These are phyloP conservation scores for Aegilops speltoides DNA, from an alignment of 176 grass and related monocot species.

Conservation along the genomic window DNA sequence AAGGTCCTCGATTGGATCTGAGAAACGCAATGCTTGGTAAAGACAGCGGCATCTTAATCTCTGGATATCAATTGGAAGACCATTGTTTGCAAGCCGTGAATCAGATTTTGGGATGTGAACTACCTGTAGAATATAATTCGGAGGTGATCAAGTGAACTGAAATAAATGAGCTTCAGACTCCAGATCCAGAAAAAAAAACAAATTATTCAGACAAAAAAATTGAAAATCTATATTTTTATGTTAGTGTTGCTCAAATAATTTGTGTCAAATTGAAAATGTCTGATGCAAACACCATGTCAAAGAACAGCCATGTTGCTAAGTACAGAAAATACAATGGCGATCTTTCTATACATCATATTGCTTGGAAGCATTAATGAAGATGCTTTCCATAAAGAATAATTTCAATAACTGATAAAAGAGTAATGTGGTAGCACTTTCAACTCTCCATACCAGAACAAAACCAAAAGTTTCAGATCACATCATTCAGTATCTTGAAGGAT, in stretches of 20 bases:
- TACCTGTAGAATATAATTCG: constrained; percentile 49
- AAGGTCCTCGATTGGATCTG: constrained; percentile 75
- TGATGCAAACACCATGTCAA: neutral
- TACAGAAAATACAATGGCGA: neutral
- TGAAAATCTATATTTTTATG: no score
- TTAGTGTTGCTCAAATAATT: neutral
- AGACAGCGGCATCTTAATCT: constrained; percentile 88
- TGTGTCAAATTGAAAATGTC: constrained; percentile 13
- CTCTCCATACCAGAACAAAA: neutral
- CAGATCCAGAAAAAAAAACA: neutral
- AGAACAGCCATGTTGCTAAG: neutral
- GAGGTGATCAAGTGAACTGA: constrained; percentile 7
- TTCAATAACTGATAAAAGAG: neutral
- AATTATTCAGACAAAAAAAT: neutral
- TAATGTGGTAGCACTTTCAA: neutral
- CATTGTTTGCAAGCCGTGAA: constrained; percentile 85
- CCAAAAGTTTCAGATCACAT: neutral
- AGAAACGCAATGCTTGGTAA: constrained; percentile 74
- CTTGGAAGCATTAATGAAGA: neutral
- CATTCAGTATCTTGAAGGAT: neutral
- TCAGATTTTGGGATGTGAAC: constrained; percentile 94
- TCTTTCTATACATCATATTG: neutral
- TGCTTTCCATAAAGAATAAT: constrained; percentile 6
- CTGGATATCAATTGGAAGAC: constrained; percentile 93
- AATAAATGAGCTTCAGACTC: constrained; percentile 24